phyloP scores from a whole-genome alignment of 2,329 filamentous ascomycete genomes.

The Thielaviopsis cerberus region DNA sequence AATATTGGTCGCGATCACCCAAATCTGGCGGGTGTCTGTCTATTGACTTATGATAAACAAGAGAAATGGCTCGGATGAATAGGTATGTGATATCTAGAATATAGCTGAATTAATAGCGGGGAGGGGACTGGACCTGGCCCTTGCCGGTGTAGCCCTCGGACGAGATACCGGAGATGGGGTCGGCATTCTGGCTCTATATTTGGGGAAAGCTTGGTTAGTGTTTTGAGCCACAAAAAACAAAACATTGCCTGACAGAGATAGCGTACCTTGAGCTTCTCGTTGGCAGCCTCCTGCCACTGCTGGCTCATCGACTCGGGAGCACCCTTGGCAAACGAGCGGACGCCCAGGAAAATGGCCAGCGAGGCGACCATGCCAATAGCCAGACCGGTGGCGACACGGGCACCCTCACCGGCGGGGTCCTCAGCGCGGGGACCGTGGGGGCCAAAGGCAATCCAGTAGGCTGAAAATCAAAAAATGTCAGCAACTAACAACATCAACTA shows the following conservation, averaged over 20 bases:
- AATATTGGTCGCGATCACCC: conserved; percentile 4
- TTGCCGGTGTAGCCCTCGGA: conserved; percentile 61
- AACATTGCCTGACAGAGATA: neutral
- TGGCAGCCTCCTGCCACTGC: conserved; percentile 89
- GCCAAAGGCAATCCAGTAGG: conserved; percentile 98
- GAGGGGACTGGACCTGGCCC: conserved; percentile 57
- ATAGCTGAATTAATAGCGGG: conserved; percentile 24
- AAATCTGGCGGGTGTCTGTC: conserved; percentile 13
- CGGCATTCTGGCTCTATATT: conserved; percentile 57
- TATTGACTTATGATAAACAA: conserved; percentile 21
- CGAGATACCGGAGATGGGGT: conserved; percentile 70
- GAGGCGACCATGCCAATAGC: conserved; percentile 47
- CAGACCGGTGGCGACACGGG: conserved; percentile 60
- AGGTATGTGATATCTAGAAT: conserved; percentile 11
- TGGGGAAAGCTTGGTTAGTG: conserved; percentile 12
- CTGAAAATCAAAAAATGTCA: conserved; percentile 19
- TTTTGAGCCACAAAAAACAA: neutral
- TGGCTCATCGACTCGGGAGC: conserved; percentile 77
- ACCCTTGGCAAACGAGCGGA: conserved; percentile 54
- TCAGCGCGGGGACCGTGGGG: conserved; percentile 80
- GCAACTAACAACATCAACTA: neutral
- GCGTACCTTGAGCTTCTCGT: conserved; percentile 82
- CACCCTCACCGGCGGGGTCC: conserved; percentile 66
- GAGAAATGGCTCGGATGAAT: conserved; percentile 9
- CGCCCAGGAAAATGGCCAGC: conserved; percentile 50